Evolutionary conservation across 2,329 filamentous ascomycete species (phyloP).

Genomic region (Penicillium sp.): DNA sequence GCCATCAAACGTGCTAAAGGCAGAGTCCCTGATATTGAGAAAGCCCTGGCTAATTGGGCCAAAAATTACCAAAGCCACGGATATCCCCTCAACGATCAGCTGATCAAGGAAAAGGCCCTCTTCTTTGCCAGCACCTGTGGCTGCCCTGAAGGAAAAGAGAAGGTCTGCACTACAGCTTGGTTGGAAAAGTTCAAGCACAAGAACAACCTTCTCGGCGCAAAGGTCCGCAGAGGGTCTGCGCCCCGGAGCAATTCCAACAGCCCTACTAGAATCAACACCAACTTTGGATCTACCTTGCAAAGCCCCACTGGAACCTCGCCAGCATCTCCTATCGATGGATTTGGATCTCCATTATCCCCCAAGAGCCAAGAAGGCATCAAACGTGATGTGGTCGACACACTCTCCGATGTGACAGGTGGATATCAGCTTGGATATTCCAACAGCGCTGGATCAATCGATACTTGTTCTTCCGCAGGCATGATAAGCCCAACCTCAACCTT

Average conservation of each 20-base stretch:
- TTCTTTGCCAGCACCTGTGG: constrained; percentile 76
- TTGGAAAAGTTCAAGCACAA: constrained; percentile 95
- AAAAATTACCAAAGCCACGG: constrained; percentile 78
- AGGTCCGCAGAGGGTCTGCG: constrained; percentile 55
- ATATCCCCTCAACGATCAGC: constrained; percentile 71
- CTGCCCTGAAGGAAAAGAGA: constrained; percentile 69
- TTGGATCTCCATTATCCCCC: constrained; percentile 69
- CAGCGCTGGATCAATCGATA: constrained; percentile 67
- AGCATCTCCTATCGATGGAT: constrained; percentile 63
- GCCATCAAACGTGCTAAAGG: constrained; percentile 81
- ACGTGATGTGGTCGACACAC: constrained; percentile 57
- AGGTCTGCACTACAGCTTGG: constrained; percentile 74
- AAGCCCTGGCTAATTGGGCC: constrained; percentile 84
- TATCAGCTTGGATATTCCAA: constrained; percentile 69
- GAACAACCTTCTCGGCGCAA: constrained; percentile 62
- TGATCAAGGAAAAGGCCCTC: constrained; percentile 79
- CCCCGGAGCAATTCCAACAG: constrained; percentile 69
- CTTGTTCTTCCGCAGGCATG: constrained; percentile 66
- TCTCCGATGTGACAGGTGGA: constrained; percentile 61
- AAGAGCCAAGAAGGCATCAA: constrained; percentile 71
- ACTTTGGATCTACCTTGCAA: constrained; percentile 60
- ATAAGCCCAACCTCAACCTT: constrained; percentile 76
- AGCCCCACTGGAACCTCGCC: constrained; percentile 71
- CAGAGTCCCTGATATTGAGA: constrained; percentile 87
- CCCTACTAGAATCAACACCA: constrained; percentile 57